A percentile compares a stretch with the other conserved stretches of the same genome.
These are phyloP conservation scores for Candida nanaspora DNA, from an alignment of 805 yeast genomes.

Conservation along the genomic window DNA sequence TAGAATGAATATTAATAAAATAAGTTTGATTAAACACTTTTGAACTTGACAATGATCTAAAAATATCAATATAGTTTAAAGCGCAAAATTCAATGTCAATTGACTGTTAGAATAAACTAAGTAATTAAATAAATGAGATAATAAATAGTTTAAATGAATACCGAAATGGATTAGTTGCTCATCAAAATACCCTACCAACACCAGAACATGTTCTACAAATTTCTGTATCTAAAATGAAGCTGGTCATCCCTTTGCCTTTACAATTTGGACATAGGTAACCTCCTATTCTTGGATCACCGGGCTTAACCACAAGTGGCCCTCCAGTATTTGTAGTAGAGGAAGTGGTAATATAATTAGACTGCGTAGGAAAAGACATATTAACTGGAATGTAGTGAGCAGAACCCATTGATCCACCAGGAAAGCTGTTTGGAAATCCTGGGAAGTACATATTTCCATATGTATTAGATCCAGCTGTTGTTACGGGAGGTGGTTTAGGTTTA, in stretches of 20 bases:
- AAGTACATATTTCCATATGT: slow-evolving; percentile 18
- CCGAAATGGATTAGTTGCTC: too few species aligned
- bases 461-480: slow-evolving; percentile 17
- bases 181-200: slow-evolving; percentile 44
- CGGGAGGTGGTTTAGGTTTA: slow-evolving; percentile 9
- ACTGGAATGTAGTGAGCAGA: slow-evolving; percentile 13
- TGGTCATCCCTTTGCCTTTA: slow-evolving; percentile 52
- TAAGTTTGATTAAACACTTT: too few species aligned
- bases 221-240: slow-evolving; percentile 53
- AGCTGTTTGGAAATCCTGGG: too few species aligned
- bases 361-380: not conserved
- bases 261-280: slow-evolving; percentile 71
- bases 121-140: too few species aligned
- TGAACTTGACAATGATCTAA: too few species aligned
- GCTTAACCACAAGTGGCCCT: slow-evolving; percentile 38
- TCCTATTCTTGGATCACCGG: slow-evolving; percentile 77
- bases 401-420: too few species aligned
- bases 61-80: too few species aligned
- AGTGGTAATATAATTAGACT: slow-evolving; percentile 1
- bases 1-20: too few species aligned
- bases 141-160: too few species aligned
- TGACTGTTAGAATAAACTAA: too few species aligned
- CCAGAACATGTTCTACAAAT: slow-evolving; percentile 62
- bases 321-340: slow-evolving; percentile 4
- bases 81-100: too few species aligned